Conservation (phyloP, 352 stramenopile species). For the Aphanomyces stellatus region DNA sequence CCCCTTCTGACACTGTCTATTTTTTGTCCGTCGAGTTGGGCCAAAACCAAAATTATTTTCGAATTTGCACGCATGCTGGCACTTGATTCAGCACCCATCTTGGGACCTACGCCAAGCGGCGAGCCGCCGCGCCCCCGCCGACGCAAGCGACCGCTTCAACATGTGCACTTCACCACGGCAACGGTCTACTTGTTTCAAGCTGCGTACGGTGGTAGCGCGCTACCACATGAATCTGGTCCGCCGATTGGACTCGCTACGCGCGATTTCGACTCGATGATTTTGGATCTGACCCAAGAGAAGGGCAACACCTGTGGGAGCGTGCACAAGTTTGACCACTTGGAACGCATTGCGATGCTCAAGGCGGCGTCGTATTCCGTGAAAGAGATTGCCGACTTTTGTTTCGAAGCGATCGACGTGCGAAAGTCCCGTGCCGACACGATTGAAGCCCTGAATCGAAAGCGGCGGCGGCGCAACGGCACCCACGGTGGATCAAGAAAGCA, state of each 20-base stretch:
- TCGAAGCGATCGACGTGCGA: constrained; percentile 12
- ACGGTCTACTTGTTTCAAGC: constrained; percentile 9
- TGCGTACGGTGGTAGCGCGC: background rate
- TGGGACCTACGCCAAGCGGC: background rate
- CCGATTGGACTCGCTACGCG: background rate
- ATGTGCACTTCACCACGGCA: constrained; percentile 5
- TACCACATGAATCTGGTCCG: background rate
- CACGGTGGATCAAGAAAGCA: too few relatives aligned
- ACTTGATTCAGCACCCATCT: background rate
- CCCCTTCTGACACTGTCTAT: background rate
- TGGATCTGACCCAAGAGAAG: background rate
- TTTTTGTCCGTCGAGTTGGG: too few relatives aligned
- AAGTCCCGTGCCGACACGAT: background rate
- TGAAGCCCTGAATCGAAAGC: background rate
- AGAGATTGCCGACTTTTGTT: constrained; percentile 12
- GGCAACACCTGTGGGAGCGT: background rate
- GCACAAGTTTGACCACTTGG: constrained; percentile 12
- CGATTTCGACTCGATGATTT: background rate
- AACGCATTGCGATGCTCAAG: constrained; percentile 15
- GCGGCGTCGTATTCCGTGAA: constrained; percentile 6
- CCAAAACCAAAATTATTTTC: constrained; percentile 2
- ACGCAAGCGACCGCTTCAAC: background rate
- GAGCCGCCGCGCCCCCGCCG: background rate
- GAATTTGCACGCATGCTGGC: background rate
- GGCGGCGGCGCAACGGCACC: background rate